These are phyloP conservation scores for Rasamsonia emersonii DNA, from an alignment of 2,329 filamentous ascomycete genomes.

Conservation along the genomic window DNA sequence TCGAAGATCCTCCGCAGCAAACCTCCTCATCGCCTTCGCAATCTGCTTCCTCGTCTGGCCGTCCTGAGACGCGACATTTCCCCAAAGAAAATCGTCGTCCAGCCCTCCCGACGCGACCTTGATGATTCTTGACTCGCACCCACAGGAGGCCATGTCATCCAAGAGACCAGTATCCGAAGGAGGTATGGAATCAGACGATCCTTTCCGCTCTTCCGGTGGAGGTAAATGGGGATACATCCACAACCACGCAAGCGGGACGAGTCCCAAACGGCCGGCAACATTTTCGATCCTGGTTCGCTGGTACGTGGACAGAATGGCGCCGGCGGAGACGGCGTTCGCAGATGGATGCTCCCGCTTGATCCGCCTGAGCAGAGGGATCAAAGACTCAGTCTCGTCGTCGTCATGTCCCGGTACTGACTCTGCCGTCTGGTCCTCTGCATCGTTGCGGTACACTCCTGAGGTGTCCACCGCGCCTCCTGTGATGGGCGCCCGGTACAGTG, in stretches of 20 bases:
- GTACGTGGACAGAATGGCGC: slow-evolving; percentile 90
- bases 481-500: slow-evolving; percentile 75
- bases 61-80: slow-evolving; percentile 55
- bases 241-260: slow-evolving; percentile 74
- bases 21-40: slow-evolving; percentile 45
- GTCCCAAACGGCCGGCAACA: slow-evolving; percentile 72
- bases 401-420: slow-evolving; percentile 3
- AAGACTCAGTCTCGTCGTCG: slow-evolving; percentile 58
- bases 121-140: slow-evolving; percentile 81
- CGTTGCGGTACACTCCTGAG: slow-evolving; percentile 58
- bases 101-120: slow-evolving; percentile 90
- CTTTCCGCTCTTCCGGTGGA: slow-evolving; percentile 25
- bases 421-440: slow-evolving; percentile 11
- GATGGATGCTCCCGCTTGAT: slow-evolving; percentile 64
- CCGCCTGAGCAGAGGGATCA: slow-evolving; percentile 63
- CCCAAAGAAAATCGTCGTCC: slow-evolving; percentile 72
- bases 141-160: slow-evolving; percentile 68
- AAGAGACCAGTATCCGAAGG: slow-evolving; percentile 49
- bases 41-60: slow-evolving; percentile 38
- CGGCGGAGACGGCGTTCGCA: slow-evolving; percentile 78
- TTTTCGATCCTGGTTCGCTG: slow-evolving; percentile 94
- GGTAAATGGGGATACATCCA: slow-evolving; percentile 84
- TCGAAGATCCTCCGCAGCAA: slow-evolving; percentile 48
- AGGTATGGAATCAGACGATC: slow-evolving; percentile 7
- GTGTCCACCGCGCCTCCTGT: slow-evolving; percentile 61